These are phyloP conservation scores for Ogataea ganodermae DNA, from an alignment of 805 yeast species.

Conservation along the genomic window DNA sequence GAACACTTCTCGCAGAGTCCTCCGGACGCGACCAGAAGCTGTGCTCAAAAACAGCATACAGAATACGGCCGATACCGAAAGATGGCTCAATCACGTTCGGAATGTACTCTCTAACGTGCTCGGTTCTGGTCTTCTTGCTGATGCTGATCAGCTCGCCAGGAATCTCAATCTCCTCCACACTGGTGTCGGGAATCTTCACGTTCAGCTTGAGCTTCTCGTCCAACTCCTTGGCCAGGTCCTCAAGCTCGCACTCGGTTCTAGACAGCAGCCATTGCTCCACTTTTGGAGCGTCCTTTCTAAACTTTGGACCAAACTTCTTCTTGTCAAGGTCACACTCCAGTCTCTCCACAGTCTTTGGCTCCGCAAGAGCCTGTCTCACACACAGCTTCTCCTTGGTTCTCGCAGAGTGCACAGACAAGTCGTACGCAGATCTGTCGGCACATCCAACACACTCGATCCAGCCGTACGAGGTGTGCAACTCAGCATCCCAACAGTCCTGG, in stretches of 20 bases:
- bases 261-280: conserved; percentile 78
- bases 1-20: conserved; percentile 75
- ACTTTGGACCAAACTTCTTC: conserved; percentile 96
- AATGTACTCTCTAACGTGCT: conserved; percentile 91
- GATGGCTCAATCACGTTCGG: conserved; percentile 99
- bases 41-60: conserved; percentile 92
- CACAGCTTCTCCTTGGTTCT: conserved; percentile 93
- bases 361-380: conserved; percentile 86
- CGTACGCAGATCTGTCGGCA: conserved; percentile 99
- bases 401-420: conserved; percentile 91
- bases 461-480: conserved; percentile 91
- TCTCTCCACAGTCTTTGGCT: conserved; percentile 79
- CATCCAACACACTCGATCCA: conserved; percentile 99
- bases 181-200: conserved; percentile 66
- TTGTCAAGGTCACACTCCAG: conserved; percentile 86
- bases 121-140: conserved; percentile 75
- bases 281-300: conserved; percentile 94
- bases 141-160: conserved; percentile 73
- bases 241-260: conserved; percentile 84
- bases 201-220: conserved; percentile 60
- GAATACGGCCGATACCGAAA: conserved; percentile 97
- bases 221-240: conserved; percentile 71
- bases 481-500: conserved; percentile 99
- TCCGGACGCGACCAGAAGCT: conserved; percentile 94
- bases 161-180: conserved; percentile 57